Percentiles rank a stretch among this genome's conserved stretches.
Evolutionary conservation across 768 basidiomycete genomes (phyloP).

Genomic region (Boletus sensibilis): DNA sequence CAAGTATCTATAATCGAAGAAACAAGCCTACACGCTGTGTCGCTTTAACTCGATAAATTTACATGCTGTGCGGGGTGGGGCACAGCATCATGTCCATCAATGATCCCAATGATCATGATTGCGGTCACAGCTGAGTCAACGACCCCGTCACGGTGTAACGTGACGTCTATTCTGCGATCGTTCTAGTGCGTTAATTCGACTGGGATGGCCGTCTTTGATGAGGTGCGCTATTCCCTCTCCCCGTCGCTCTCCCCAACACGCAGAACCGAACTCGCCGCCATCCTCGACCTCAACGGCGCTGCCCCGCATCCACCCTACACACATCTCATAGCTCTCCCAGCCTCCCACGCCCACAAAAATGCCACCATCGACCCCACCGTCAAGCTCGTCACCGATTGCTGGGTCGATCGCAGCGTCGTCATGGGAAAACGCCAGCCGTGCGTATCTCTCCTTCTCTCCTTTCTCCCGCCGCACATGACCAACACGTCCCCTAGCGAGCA

Average conservation of each 20-base stretch:
- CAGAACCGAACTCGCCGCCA: slow-evolving; percentile 42
- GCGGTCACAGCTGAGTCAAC: too few relatives aligned
- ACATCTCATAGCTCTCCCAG: slow-evolving; percentile 49
- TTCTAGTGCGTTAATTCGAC: too few relatives aligned
- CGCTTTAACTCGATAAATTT: too few relatives aligned
- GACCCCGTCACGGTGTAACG: too few relatives aligned
- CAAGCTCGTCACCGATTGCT: slow-evolving; percentile 45
- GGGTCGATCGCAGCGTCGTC: slow-evolving; percentile 68
- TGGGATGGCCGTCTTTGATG: slow-evolving; percentile 39
- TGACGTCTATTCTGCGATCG: too few relatives aligned
- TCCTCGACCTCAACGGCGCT: slow-evolving; percentile 56
- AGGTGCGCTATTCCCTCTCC: slow-evolving; percentile 48
- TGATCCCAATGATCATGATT: too few relatives aligned
- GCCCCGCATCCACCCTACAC: slow-evolving; percentile 49
- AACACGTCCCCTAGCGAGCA: slow-evolving; percentile 38
- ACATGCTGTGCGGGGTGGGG: too few relatives aligned
- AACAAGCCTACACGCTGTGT: too few relatives aligned
- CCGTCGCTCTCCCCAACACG: slow-evolving; percentile 45
- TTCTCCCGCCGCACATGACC: neutral
- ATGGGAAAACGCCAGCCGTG: slow-evolving; percentile 58
- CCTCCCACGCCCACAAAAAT: slow-evolving; percentile 45
- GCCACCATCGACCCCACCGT: slow-evolving; percentile 38
- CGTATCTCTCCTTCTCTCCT: slow-evolving; percentile 26
- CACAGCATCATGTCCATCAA: too few relatives aligned
- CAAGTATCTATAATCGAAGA: too few relatives aligned